These are phyloP conservation scores for Neurospora discreta DNA, from an alignment of 495 filamentous ascomycete genomes.

Conservation along the genomic window DNA sequence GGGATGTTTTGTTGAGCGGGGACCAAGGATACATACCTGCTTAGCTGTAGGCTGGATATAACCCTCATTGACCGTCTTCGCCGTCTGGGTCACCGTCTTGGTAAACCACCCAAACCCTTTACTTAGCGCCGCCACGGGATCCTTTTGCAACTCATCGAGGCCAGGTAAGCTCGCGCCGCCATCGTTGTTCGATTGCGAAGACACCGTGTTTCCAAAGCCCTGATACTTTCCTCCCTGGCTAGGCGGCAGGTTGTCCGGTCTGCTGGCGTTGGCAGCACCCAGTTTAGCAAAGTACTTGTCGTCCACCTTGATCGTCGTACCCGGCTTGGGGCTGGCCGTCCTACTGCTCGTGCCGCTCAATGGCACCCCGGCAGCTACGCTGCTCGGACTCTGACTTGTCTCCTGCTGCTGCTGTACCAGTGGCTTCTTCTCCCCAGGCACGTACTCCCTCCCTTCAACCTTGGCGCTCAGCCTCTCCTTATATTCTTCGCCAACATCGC, in stretches of 20 bases:
- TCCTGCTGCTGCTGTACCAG: neutral
- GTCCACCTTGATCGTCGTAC: constrained; percentile 47
- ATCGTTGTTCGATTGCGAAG: constrained; percentile 28
- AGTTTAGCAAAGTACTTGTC: constrained; percentile 84
- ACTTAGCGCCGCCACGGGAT: constrained; percentile 76
- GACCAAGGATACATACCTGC: constrained; percentile 45
- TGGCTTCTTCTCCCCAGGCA: constrained; percentile 45
- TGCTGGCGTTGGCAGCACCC: constrained; percentile 66
- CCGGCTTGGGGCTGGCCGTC: constrained; percentile 48
- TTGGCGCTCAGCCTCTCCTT: constrained; percentile 82
- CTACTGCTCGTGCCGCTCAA: constrained; percentile 52
- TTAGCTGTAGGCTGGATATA: constrained; percentile 87
- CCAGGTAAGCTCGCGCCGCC: constrained; percentile 41
- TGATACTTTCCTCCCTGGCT: constrained; percentile 84
- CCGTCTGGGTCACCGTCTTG: constrained; percentile 70
- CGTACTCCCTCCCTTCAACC: constrained; percentile 75
- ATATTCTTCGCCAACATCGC: constrained; percentile 84
- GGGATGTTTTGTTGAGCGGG: neutral
- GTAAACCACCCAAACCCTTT: constrained; percentile 95
- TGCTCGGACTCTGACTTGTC: constrained; percentile 19
- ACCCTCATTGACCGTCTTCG: constrained; percentile 77
- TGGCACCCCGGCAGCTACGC: constrained; percentile 27
- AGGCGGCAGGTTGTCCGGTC: constrained; percentile 64
- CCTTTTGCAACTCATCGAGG: constrained; percentile 77
- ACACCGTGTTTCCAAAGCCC: constrained; percentile 73